These are phyloP conservation scores for Plasmopara muralis DNA, from an alignment of 352 stramenopile species.

Conservation along the genomic window DNA sequence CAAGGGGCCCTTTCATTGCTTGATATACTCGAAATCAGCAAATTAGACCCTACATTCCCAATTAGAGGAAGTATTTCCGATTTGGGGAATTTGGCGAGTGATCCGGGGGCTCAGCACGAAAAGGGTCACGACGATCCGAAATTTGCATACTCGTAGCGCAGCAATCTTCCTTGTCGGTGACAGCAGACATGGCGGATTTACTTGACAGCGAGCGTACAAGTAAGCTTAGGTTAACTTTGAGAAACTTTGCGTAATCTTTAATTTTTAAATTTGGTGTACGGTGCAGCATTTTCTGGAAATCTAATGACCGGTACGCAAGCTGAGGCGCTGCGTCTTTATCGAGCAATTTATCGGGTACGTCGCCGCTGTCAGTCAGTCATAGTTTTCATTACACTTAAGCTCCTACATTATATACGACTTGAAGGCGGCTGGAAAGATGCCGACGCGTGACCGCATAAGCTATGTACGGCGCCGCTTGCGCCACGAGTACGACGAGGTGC, in stretches of 20 bases:
- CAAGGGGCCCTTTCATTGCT: too few relatives aligned
- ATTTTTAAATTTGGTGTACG: conserved; percentile 7
- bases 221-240: too few relatives aligned
- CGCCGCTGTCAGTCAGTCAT: neutral
- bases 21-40: too few relatives aligned
- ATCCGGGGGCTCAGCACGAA: conserved; percentile 57
- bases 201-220: conserved; percentile 6
- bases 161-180: conserved; percentile 54
- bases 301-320: conserved; percentile 11
- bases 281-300: neutral
- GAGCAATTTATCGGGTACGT: conserved; percentile 68
- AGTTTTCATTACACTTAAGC: neutral
- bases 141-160: conserved; percentile 79
- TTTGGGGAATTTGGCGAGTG: conserved; percentile 21
- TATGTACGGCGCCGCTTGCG: conserved; percentile 66
- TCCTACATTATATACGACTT: neutral
- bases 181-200: conserved; percentile 31
- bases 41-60: too few relatives aligned
- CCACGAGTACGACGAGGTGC: conserved; percentile 62
- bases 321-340: conserved; percentile 59
- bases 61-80: too few relatives aligned
- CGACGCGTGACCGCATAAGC: conserved; percentile 48
- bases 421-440: conserved; percentile 61
- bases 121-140: conserved; percentile 59
- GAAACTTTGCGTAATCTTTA: conserved; percentile 14